Conservation (phyloP, 805 yeast species). For the Candida suzukii region DNA sequence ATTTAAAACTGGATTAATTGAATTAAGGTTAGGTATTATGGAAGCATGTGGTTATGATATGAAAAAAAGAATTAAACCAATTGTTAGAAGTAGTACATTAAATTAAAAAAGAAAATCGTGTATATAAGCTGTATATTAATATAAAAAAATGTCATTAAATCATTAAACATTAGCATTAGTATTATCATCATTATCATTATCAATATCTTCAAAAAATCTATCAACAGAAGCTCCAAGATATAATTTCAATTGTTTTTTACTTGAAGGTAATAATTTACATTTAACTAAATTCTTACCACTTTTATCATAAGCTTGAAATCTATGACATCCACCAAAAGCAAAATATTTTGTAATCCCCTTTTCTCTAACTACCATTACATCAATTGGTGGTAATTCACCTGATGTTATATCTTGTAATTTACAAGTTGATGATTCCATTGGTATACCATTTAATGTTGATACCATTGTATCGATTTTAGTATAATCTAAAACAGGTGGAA, state of each 20-base stretch:
- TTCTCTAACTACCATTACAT: slow-evolving; percentile 62
- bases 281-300: slow-evolving; percentile 45
- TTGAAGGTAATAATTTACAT: slow-evolving; percentile 70
- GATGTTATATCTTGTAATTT: slow-evolving; percentile 36
- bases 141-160: too few species aligned
- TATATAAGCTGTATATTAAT: too few species aligned
- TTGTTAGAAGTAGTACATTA: background rate
- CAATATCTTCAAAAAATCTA: slow-evolving; percentile 28
- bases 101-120: background rate
- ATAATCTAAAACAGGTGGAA: slow-evolving; percentile 74
- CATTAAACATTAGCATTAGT: too few species aligned
- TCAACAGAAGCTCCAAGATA: slow-evolving; percentile 70
- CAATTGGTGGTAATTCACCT: slow-evolving; percentile 78
- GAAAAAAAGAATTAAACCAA: slow-evolving; percentile 6
- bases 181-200: background rate
- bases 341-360: slow-evolving; percentile 57
- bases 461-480: slow-evolving; percentile 76
- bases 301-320: slow-evolving; percentile 80
- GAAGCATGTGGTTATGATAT: slow-evolving; percentile 41
- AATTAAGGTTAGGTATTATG: slow-evolving; percentile 42
- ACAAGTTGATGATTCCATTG: slow-evolving; percentile 58
- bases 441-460: slow-evolving; percentile 56
- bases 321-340: slow-evolving; percentile 88
- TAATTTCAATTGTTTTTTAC: slow-evolving; percentile 56
- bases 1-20: slow-evolving; percentile 44